phyloP scores from a whole-genome alignment of 768 basidiomycete genomes.

The Boletus reticulatus region DNA sequence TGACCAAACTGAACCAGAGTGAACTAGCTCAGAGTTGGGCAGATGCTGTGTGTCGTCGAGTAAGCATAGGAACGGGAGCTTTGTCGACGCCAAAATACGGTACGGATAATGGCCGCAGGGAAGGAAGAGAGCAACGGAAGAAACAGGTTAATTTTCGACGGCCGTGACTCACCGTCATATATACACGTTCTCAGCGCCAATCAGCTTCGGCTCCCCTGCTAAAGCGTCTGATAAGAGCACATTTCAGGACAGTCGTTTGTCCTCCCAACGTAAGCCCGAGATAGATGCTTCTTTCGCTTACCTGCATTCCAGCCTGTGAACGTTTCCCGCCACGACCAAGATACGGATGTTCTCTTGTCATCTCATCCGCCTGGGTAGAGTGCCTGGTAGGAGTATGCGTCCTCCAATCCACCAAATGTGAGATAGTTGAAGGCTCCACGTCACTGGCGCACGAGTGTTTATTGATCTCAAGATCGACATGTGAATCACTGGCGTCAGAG shows the following conservation, averaged over 20 bases:
- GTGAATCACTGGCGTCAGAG: not conserved
- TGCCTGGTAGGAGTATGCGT: not conserved
- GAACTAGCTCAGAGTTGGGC: not conserved
- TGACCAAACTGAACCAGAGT: not conserved
- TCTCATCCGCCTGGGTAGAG: not conserved
- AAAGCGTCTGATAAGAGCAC: too few species aligned
- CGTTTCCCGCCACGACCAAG: not conserved
- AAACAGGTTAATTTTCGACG: not conserved
- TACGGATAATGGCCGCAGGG: too few species aligned
- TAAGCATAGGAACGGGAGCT: too few species aligned
- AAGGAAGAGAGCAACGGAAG: not conserved
- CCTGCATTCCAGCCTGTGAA: constrained; percentile 2
- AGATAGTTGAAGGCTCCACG: not conserved
- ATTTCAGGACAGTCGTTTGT: not conserved
- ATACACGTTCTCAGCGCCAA: not conserved
- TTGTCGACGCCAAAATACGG: not conserved
- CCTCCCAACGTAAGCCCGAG: not conserved
- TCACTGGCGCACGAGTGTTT: not conserved
- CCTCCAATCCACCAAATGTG: not conserved
- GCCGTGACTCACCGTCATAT: not conserved
- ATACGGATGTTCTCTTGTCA: not conserved
- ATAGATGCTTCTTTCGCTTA: constrained; percentile 14
- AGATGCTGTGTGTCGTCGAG: not conserved
- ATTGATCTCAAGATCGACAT: not conserved
- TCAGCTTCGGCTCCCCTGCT: not conserved